Conservation (phyloP, 805 yeast species). For the Maudiozyma serrabonitensis region DNA sequence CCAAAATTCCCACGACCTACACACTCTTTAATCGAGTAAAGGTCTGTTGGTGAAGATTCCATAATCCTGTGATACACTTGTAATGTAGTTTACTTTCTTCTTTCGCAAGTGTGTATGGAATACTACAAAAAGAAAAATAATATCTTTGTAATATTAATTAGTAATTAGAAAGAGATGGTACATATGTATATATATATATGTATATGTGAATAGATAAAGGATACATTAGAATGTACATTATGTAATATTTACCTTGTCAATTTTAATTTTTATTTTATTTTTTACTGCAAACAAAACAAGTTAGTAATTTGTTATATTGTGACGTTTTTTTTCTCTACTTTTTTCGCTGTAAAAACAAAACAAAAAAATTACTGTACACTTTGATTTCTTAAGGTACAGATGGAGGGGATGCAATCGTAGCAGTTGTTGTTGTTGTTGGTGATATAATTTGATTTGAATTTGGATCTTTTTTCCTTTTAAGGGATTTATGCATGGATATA, state of each 20-base stretch:
- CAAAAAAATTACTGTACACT: too few species aligned
- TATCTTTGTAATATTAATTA: not conserved
- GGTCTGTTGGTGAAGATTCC: slow-evolving; percentile 11
- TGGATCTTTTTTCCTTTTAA: not conserved
- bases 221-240: not conserved
- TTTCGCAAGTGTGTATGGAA: too few species aligned
- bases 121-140: too few species aligned
- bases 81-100: too few species aligned
- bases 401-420: not conserved
- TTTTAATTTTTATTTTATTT: not conserved
- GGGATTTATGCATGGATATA: slow-evolving; percentile 6
- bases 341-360: too few species aligned
- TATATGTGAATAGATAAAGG: not conserved
- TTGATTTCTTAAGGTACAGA: not conserved
- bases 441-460: not conserved
- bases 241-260: too few species aligned
- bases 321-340: not conserved
- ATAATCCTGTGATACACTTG: not conserved
- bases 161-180: not conserved
- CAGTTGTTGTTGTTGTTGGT: not conserved
- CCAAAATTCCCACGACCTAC: slow-evolving; percentile 84
- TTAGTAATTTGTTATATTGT: not conserved
- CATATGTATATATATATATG: not conserved
- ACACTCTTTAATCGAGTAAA: slow-evolving; percentile 39
- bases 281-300: not conserved